phyloP scores from a whole-genome alignment of 2,329 filamentous ascomycete genomes.

The Pezicula carpinea region DNA sequence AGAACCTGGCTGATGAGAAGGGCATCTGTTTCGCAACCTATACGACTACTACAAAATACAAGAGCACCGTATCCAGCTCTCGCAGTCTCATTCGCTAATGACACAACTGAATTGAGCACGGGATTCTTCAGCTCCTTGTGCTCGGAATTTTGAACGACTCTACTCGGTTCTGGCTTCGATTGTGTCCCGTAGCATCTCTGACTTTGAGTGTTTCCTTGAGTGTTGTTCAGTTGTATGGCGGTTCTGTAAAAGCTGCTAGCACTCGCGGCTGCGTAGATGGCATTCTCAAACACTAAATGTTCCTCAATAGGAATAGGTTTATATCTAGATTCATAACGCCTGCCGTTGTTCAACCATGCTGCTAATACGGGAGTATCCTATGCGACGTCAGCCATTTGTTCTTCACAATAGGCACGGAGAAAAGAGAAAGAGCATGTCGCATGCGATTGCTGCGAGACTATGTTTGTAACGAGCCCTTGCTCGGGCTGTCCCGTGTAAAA shows the following conservation, averaged over 20 bases:
- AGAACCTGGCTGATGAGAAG: conserved; percentile 62
- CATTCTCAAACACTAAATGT: conserved; percentile 66
- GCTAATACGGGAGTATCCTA: conserved; percentile 68
- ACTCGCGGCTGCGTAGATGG: conserved; percentile 58
- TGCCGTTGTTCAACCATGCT: conserved; percentile 60
- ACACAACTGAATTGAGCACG: conserved; percentile 65
- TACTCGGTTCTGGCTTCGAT: conserved; percentile 35
- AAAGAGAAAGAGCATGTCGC: too few species aligned
- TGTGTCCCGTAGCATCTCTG: conserved; percentile 29
- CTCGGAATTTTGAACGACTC: conserved; percentile 48
- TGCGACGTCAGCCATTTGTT: neutral
- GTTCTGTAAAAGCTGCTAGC: conserved; percentile 55
- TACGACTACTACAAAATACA: conserved; percentile 68
- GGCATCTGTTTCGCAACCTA: conserved; percentile 64
- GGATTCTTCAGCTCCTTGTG: conserved; percentile 60
- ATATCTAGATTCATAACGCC: conserved; percentile 69
- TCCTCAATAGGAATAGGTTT: conserved; percentile 73
- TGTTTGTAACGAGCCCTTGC: too few species aligned
- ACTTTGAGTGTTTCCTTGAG: conserved; percentile 26
- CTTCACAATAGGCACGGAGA: too few species aligned
- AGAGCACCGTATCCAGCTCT: conserved; percentile 65
- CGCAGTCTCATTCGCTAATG: conserved; percentile 65
- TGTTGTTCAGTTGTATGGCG: conserved; percentile 40
- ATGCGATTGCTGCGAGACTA: too few species aligned
- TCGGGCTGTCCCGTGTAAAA: too few species aligned